Evolutionary conservation across 2,329 filamentous ascomycete genomes (phyloP).

Genomic region (Raffaelea deltoideospora): DNA sequence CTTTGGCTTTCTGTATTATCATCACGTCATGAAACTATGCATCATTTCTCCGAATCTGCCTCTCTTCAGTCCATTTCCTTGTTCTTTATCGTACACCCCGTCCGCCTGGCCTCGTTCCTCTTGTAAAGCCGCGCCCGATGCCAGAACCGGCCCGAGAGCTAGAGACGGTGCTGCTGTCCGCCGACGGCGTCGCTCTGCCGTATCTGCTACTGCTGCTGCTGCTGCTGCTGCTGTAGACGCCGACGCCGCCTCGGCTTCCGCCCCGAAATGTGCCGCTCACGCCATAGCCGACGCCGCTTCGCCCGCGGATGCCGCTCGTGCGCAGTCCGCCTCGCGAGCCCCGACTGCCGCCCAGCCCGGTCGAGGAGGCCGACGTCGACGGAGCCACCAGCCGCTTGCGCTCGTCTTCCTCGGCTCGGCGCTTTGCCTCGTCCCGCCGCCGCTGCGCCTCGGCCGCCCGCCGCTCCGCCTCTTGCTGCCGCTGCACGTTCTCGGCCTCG

Average conservation of each 20-base stretch:
- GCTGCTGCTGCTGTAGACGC: constrained; percentile 8
- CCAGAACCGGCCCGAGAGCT: constrained; percentile 18
- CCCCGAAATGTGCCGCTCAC: constrained; percentile 1
- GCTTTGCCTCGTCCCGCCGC: constrained; percentile 53
- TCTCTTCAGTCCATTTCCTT: constrained; percentile 11
- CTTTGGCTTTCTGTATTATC: neutral
- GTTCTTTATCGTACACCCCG: constrained; percentile 3
- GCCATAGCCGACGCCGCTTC: neutral
- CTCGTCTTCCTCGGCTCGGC: constrained; percentile 48
- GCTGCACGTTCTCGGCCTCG: constrained; percentile 43
- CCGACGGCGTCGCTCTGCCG: neutral
- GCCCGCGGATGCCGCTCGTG: constrained; percentile 1
- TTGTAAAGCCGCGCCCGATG: constrained; percentile 30
- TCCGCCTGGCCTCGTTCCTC: constrained; percentile 28
- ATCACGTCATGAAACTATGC: too few relatives aligned
- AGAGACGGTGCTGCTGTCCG: neutral
- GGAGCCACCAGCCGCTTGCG: constrained; percentile 23
- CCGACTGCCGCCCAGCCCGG: too few relatives aligned
- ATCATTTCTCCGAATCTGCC: too few relatives aligned
- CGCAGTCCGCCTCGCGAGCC: too few relatives aligned
- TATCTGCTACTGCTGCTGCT: constrained; percentile 1
- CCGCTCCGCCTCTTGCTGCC: constrained; percentile 64
- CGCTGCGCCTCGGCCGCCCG: constrained; percentile 65
- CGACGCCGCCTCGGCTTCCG: constrained; percentile 3
- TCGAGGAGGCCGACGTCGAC: constrained; percentile 1